Evolutionary conservation across 805 yeast genomes (phyloP), one percentile per base, ranked within the genome.

Genomic region (Cyberlindnera bimundalis): DNA sequence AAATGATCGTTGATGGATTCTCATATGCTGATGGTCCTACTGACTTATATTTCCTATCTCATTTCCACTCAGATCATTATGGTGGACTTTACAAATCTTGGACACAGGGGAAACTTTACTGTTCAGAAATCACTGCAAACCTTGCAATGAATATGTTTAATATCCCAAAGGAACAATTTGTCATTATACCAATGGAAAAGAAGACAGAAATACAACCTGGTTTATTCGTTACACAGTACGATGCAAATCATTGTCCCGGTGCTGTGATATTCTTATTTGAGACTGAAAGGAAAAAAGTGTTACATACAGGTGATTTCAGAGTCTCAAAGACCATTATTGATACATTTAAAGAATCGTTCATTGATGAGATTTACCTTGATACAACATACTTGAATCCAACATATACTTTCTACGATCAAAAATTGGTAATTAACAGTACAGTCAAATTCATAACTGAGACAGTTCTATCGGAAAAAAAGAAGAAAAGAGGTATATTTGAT

Each of bases 171-270:
- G 66, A 67, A 4, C 59, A 52, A 23, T 57, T 80, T 9, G 49
- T 66, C 2, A 54, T 56, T 3, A 47, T 78, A 3, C 73, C 74
- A 1, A 62, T 77, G 49, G 6, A 65, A 63, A 27, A 33, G 21
- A 30, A 29, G 21, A 39, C 15, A 3, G 37, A 36, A 19, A 36
- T 50, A n/a, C 26, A 18, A 0, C 71, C 76, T 13, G 64, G 62
- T 15, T 66, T 74, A 0, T 68, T 68, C 26, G 89, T 88, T 0
- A 74, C 79, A 0, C 67, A 81, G 11, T 62, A 83, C 6, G 89
- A 86, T 51, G 99, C 98, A 0, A 91, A 93, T 52, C 99, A 93
- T 62, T 93, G 99, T 61, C 99, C 99, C 1, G 99, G 99, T 2
- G 87, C 97, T 3, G 87, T 78, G 0, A 74, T 93, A 0, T 84